Base-by-base conservation (phyloP, 2,329 filamentous ascomycete genomes). In the Parasarocladium wereldwijsianum region DNA sequence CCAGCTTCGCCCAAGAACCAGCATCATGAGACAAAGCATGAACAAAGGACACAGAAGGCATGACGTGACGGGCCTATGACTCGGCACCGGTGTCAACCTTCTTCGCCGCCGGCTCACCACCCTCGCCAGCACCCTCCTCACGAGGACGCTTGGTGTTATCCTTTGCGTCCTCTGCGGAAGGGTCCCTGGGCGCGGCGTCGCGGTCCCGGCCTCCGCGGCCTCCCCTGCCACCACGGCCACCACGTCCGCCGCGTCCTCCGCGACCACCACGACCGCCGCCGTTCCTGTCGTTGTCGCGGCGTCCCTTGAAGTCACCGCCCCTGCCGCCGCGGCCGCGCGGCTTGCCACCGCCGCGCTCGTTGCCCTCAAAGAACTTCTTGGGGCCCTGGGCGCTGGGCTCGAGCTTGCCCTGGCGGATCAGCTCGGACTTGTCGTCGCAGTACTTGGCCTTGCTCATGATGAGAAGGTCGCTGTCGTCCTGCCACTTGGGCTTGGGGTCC, bases 391-490 rank as follows among this genome's bases (percentile, higher is more conserved):
- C 50, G 43, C 60, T 71, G 36, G 77, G 70, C 48, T 73, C 60
- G 27, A 84, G 60, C 45, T 72, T 73, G 36, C 82, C 81, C 24
- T 73, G 66, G 41, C 70, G 64, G 44, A 87, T 86, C 21, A 80
- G 69, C 32, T 73, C 59, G 34, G 64, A 66, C 62, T 87, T 87
- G 52, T 76, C 71, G n/a, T 77, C 66, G 40, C 80, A 77, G 54
- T 98, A 98, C 12, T 73, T 79, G 45, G 72, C 70, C 75, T 98
- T 98, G 55, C 73, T 76, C 73, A 83, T 86, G 58, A 90, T 76
- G 49, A 75, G 60, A 30, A 96, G 65, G 19, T 83, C 75, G 40
- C 81, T 65, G 30, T 68, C 85, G 19, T 30, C 28, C 53, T 93
- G 76, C 74, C 76, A 98, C 51, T 76, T 71, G 35, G 90, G 90